A percentile compares a stretch with the other conserved stretches of the same genome.
These are phyloP conservation scores for Gracilaria domingensis DNA, from an alignment of 23 red algal genomes.

Conservation along the genomic window DNA sequence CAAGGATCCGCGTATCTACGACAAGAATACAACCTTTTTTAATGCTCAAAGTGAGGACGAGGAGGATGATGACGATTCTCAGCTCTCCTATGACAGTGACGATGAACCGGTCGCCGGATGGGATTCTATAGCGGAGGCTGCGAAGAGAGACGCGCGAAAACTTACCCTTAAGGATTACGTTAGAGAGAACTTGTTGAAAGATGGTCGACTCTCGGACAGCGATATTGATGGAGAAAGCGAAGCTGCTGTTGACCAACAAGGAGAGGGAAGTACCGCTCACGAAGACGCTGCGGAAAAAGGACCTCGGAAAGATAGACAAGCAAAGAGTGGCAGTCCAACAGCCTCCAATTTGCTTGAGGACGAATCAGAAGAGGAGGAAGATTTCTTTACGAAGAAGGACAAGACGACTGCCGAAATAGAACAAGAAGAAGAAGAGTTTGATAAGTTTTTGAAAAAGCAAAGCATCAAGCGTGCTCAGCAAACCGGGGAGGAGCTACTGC, in stretches of 20 bases:
- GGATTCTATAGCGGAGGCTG: slow-evolving; percentile 68
- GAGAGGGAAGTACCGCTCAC: not conserved
- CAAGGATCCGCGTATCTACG: slow-evolving; percentile 87
- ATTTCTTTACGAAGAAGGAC: slow-evolving; percentile 70
- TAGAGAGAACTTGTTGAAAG: slow-evolving; percentile 68
- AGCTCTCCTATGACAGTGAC: slow-evolving; percentile 39
- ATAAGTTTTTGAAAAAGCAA: slow-evolving; percentile 62
- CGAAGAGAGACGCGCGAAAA: slow-evolving; percentile 31
- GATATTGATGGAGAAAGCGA: slow-evolving; percentile 48
- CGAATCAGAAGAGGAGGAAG: slow-evolving; percentile 56
- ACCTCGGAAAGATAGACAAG: too few relatives aligned
- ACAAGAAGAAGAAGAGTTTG: slow-evolving; percentile 70
- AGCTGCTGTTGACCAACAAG: not conserved
- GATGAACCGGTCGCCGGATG: slow-evolving; percentile 95
- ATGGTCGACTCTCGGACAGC: slow-evolving; percentile 57
- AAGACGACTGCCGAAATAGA: slow-evolving; percentile 57
- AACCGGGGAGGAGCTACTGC: slow-evolving; percentile 82
- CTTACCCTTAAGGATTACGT: slow-evolving; percentile 87
- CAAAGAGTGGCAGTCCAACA: not conserved
- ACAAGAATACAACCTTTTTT: slow-evolving; percentile 57
- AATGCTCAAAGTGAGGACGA: not conserved
- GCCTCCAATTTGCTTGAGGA: not conserved
- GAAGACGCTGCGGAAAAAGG: too few relatives aligned
- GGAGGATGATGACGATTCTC: slow-evolving; percentile 36
- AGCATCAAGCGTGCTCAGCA: slow-evolving; percentile 27